Evolutionary conservation across 176 grass and related monocot genomes (phyloP), one percentile per base, ranked within the genome.

Genomic region (Phoenix roebelenii): DNA sequence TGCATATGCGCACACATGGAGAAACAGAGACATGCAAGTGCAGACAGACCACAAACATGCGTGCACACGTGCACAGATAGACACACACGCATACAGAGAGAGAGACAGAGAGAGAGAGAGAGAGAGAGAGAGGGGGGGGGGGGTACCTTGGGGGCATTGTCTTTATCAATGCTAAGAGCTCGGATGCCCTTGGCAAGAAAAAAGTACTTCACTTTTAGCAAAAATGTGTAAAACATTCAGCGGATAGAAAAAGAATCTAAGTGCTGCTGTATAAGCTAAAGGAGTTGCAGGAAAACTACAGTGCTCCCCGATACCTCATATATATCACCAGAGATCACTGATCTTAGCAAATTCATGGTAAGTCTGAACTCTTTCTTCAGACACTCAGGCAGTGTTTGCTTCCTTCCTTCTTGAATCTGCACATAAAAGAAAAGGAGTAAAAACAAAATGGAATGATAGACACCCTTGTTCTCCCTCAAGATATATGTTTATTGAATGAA

Each of bases 361-460:
- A 97, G 78, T 54, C 93, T 82, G 75, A 97, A 97, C 78, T 97
- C 93, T 74, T 97, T 97, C 63, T 70, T 85, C 66, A 97, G 70
- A 50, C 87, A 92, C 66, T 97, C 93, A 59, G 81, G 23, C 59
- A 97, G 71, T 58, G 79, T 83, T 76, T 91, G 81, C 57, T 80
- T 83, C 67, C 81, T 83, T 57, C 81, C 87, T 72, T 83, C 78
- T 59, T 84, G 61, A 73, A 97, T 79, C 93, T 97, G 62, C 52
- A 68, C 10, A 3, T 0, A 22, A 44, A 65, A 15, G 17, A 10
- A 22, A 22, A 1, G 25, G 2, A 16, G 57, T 14, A 59, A 59
- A 44, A 44, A 14, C 1, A 44, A 2, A 44, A 44, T 44, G 35
- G 35, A 44, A 44, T 44, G 35, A 44, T 9, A 44, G 7, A 39